phyloP scores from a whole-genome alignment of 2,329 filamentous ascomycete species.

The Aphanoascus verrucosus region DNA sequence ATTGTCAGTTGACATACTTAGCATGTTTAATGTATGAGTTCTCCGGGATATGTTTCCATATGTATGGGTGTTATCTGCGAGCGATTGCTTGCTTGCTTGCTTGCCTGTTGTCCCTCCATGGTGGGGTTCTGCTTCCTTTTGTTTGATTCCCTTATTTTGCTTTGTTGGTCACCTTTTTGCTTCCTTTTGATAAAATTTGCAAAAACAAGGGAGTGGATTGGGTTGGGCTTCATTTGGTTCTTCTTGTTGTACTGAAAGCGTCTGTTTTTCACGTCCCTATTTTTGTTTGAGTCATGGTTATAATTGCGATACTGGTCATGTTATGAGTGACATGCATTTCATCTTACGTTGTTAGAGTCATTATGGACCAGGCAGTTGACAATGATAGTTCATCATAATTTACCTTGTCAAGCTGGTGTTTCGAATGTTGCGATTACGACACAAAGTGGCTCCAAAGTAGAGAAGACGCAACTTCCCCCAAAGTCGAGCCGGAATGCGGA shows the following conservation, averaged over 20 bases:
- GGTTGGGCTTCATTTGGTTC: neutral
- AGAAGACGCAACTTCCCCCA: too few relatives aligned
- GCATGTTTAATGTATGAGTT: slow-evolving; percentile 4
- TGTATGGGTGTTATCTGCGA: slow-evolving; percentile 8
- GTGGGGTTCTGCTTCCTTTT: neutral
- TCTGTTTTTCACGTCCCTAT: neutral
- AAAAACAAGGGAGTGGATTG: slow-evolving; percentile 1
- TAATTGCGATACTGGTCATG: slow-evolving; percentile 4
- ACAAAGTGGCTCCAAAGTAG: too few relatives aligned
- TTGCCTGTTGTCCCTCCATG: neutral
- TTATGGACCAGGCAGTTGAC: neutral
- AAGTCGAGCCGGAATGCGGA: too few relatives aligned
- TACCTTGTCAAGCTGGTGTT: neutral
- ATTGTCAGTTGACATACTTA: neutral
- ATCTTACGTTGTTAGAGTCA: neutral
- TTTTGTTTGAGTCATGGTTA: neutral
- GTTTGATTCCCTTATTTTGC: neutral
- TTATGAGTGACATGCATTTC: neutral
- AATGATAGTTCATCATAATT: slow-evolving; percentile 4
- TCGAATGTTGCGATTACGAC: neutral
- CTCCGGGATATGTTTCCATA: neutral
- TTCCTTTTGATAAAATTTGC: neutral
- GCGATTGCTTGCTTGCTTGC: neutral
- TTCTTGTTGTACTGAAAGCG: neutral
- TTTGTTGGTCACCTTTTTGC: neutral